Evolutionary conservation across 208 protist genomes (phyloP), one percentile per base, ranked within the genome.

Genomic region (Porcisia deanei): DNA sequence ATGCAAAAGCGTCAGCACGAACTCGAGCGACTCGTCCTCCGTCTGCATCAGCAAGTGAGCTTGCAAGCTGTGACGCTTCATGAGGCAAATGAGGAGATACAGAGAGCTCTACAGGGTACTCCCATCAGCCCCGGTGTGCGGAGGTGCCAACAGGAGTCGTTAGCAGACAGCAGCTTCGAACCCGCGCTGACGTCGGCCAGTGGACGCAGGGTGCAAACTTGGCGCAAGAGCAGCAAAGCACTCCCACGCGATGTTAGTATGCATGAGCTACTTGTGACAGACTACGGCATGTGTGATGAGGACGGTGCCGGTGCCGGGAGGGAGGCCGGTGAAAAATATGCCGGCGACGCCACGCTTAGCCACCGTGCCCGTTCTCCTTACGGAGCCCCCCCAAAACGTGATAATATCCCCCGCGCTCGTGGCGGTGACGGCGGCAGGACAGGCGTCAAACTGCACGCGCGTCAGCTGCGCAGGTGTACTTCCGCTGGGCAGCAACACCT

Each of bases 391-490:
- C 30, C 20, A 12, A 39, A 70, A 18, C 65, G n/a, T 12, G 12
- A 43, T 30, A 30, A 2, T 1, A 52, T 20, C 39, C 34, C 12
- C 20, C 7, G 63, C 22, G 18, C 25, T 22, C 20, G 39, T 6
- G 30, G 63, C 7, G 20, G 39, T 52, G 37, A 12, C 22, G 60
- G 20, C 34, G 41, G 18, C 69, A 73, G 76, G 83, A 55, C 61
- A 34, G 3, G 41, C 22, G 41, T n/a, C 22, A 12, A 37, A 34
- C 18, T 43, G 41, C 88, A 83, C 75, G 84, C 71, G 37, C 64
- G 74, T 12, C 80, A 82, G 59, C 68, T 91, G 52, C 81, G 81
- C 12, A 71, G 60, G 34, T 76, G 76, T 25, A 87, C 84, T 14
- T 43, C 68, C 18, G 37, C 52, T 49, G 63, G 63, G 20, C 63